Evolutionary conservation across 805 yeast species (phyloP), one percentile per base, ranked within the genome.

Genomic region (Teunomyces kruisii): DNA sequence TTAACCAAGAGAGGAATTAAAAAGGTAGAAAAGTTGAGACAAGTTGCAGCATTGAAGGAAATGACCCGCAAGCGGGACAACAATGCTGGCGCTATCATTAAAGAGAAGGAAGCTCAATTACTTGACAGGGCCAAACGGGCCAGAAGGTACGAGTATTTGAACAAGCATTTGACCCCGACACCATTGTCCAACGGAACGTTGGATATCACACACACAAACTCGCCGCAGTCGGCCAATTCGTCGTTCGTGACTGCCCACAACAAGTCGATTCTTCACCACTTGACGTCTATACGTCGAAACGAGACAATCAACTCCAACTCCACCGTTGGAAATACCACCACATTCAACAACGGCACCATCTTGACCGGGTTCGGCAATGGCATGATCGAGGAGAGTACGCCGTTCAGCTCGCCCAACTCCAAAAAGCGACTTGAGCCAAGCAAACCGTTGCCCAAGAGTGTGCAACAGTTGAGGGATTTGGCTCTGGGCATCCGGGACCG

Each of bases 381-480:
- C 4, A 61, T 69, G 2, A 48, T 67, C 1, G 73, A 65, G 44
- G 73, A 66, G 43, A 68, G 74, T 43, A 65, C 73, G 0, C 74
- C 74, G 4, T 53, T 53, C 31, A 58, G 53, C 8, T 61, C 72
- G 2, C 71, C 68, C 12, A 37, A 43, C 7, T 27, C 45, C 5
- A 47, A 27, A 22, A 19, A 4, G 14, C 32, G 28, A 29, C 28
- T 39, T 13, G 40, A 28, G 10, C 16, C 24, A 12, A 45, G 37
- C 13, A 47, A 50, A 16, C 47, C 57, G 3, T 19, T 57, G 5
- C 62, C 64, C 16, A 52, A 52, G 40, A 54, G 54, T 30, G 51
- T 59, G 2, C 62, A 57, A 39, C 62, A 56, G 33, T 50, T 61
- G 37, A 42, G 53, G 19, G 58, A 56, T 19, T 49, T 61, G 39